phyloP scores from a whole-genome alignment of 495 filamentous ascomycete species.

The Bathelium albidoporum region DNA sequence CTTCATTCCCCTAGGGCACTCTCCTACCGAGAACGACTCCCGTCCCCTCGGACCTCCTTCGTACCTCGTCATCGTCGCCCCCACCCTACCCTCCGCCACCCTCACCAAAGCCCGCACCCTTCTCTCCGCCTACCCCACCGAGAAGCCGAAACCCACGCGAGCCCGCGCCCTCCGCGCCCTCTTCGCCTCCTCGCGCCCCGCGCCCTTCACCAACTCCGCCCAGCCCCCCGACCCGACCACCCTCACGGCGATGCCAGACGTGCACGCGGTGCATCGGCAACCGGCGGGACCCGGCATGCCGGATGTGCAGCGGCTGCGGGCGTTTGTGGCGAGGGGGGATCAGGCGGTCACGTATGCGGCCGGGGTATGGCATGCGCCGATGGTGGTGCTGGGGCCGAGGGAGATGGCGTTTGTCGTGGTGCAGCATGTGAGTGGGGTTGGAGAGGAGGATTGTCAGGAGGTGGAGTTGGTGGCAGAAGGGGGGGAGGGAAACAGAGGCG shows the following conservation, averaged over 20 bases:
- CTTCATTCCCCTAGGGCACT: slow-evolving; percentile 76
- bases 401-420: slow-evolving; percentile 76
- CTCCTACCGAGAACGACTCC: slow-evolving; percentile 43
- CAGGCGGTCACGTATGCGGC: slow-evolving; percentile 87
- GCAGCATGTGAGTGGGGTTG: slow-evolving; percentile 79
- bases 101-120: slow-evolving; percentile 28
- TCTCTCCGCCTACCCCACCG: slow-evolving; percentile 29
- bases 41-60: slow-evolving; percentile 10
- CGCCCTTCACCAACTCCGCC: slow-evolving; percentile 32
- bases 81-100: slow-evolving; percentile 36
- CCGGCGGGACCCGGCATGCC: slow-evolving; percentile 53
- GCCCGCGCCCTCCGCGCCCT: slow-evolving; percentile 22
- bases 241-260: background rate
- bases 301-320: slow-evolving; percentile 57
- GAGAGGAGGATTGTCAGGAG: slow-evolving; percentile 84
- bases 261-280: slow-evolving; percentile 21
- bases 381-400: slow-evolving; percentile 69
- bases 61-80: slow-evolving; percentile 89
- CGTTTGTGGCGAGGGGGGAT: slow-evolving; percentile 67
- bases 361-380: slow-evolving; percentile 95
- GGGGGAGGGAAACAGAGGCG: slow-evolving; percentile 21
- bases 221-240: slow-evolving; percentile 15
- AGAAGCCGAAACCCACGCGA: slow-evolving; percentile 10
- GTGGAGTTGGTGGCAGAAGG: slow-evolving; percentile 40
- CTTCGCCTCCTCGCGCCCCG: slow-evolving; percentile 28